Base-by-base conservation (phyloP, 2,329 filamentous ascomycete genomes). In the Oidium heveae region DNA sequence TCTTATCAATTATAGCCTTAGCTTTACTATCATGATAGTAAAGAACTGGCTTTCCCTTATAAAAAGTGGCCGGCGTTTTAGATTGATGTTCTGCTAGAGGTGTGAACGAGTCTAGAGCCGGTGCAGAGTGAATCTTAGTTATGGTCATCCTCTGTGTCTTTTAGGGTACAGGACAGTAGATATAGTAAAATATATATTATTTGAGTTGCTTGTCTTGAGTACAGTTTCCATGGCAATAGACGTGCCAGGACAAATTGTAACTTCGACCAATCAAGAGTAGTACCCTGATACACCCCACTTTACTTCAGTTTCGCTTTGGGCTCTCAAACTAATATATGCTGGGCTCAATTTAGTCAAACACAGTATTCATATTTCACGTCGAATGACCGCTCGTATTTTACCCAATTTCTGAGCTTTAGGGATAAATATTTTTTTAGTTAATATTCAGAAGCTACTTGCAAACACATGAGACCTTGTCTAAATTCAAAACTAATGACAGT, bases 11-110 rank as follows among this genome's bases (percentile, higher is more conserved):
- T 62, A 75, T 74, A 2, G 80, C 75, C 41, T 75, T 78, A 55
- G 77, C 72, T 56, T 71, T 69, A 13, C 70, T 60, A 41, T 74
- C 71, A 61, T 80, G 76, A 60, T 75, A 76, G 67, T 88, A 77
- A 3, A 88, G 73, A 46, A 88, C 74, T 1, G 84, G 78, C 63
- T 82, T 84, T 32, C 76, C 77, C 60, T 74, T 76, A 61, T 80
- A 81, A 68, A 88, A 89, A 44, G 76, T 81, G 56, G 72, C 71
- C 0, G 84, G 84, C 1, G 84, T 89, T 62, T 80, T 77, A 54
- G 78, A 71, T 65, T 86, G 76, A 64, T 86, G 83, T 57, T 85
- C 79, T 56, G 73, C 70, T 49, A 88, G 72, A 4, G 75, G 70
- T 36, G 74, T 78, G 67, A 79, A 88, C 63, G 79, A 75, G 37